These are phyloP conservation scores for Aspergillus ochraceoroseus DNA, from an alignment of 2,329 filamentous ascomycete species.

Conservation along the genomic window DNA sequence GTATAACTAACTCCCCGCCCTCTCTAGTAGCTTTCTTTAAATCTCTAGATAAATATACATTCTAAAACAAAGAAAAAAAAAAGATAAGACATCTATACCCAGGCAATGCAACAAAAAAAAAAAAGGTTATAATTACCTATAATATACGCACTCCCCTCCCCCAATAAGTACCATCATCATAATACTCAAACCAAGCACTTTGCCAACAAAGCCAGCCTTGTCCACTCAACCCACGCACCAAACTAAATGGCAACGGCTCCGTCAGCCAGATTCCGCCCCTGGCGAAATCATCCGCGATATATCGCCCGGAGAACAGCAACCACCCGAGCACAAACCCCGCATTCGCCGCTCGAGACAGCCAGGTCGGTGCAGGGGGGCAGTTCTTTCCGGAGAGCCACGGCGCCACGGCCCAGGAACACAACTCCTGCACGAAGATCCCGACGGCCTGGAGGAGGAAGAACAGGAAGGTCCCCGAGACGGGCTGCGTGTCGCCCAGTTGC, in stretches of 20 bases:
- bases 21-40: background rate
- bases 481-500: slow-evolving; percentile 56
- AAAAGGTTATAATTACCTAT: slow-evolving; percentile 17
- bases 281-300: slow-evolving; percentile 72
- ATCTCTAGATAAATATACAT: background rate
- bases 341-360: slow-evolving; percentile 54
- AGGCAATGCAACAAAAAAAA: background rate
- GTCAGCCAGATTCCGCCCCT: slow-evolving; percentile 70
- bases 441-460: slow-evolving; percentile 71
- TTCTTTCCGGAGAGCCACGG: slow-evolving; percentile 27
- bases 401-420: slow-evolving; percentile 1
- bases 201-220: slow-evolving; percentile 67
- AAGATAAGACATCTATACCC: too few relatives aligned
- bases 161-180: slow-evolving; percentile 61
- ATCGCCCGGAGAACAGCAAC: slow-evolving; percentile 61
- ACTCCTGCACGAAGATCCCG: slow-evolving; percentile 59
- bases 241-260: slow-evolving; percentile 75
- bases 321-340: slow-evolving; percentile 59
- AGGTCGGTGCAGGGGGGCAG: slow-evolving; percentile 39
- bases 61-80: background rate
- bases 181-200: slow-evolving; percentile 52
- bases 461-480: slow-evolving; percentile 49
- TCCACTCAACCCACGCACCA: slow-evolving; percentile 61
- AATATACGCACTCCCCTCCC: slow-evolving; percentile 47
- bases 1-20: background rate